phyloP scores from a whole-genome alignment of 345 rosid species.

The Hypericum androsaemum region DNA sequence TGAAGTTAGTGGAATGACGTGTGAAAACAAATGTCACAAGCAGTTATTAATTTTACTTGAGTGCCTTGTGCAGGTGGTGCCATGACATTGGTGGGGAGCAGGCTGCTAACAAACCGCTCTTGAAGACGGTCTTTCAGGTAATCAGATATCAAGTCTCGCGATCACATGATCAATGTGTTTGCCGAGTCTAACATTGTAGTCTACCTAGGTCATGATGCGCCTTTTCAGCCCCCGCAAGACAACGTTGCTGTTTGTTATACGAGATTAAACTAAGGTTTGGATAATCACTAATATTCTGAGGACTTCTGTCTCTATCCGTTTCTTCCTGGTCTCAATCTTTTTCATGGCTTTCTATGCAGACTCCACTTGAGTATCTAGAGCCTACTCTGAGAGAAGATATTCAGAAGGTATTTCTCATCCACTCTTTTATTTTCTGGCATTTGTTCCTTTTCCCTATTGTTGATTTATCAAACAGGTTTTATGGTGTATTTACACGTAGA shows the following conservation, averaged over 20 bases:
- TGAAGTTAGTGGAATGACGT: too few relatives aligned
- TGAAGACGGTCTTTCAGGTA: constrained; percentile 28
- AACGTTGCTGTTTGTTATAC: constrained; percentile 24
- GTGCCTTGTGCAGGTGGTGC: constrained; percentile 57
- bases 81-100: constrained; percentile 34
- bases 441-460: background rate
- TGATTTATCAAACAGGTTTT: background rate
- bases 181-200: background rate
- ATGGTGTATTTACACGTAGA: constrained; percentile 14
- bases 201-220: constrained; percentile 25
- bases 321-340: background rate
- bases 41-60: background rate
- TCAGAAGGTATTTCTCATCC: constrained; percentile 19
- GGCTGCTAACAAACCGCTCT: constrained; percentile 30
- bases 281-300: background rate
- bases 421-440: background rate
- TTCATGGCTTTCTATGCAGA: constrained; percentile 10
- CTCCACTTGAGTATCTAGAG: constrained; percentile 25
- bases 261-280: constrained; percentile 27
- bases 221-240: constrained; percentile 28
- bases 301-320: background rate
- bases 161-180: background rate
- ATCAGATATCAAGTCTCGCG: background rate
- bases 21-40: too few relatives aligned
- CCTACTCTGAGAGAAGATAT: constrained; percentile 24